Conservation (phyloP, 2,329 filamentous ascomycete species). For the Hymenoscyphus scutula region DNA sequence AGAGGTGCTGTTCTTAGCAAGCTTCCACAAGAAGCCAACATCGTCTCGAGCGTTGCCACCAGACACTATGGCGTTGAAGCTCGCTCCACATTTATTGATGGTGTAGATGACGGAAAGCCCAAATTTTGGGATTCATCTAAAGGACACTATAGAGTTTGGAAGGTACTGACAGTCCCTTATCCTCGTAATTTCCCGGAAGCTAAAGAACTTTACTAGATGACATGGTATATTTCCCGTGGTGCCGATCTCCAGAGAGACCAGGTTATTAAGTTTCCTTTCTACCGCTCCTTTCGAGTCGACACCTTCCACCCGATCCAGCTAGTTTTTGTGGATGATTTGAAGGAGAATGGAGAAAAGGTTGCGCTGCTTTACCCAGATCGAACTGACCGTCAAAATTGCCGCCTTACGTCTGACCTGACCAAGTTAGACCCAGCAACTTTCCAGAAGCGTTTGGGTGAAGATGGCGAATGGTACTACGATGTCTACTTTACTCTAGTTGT, state of each 20-base stretch:
- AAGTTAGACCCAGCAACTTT: conserved; percentile 12
- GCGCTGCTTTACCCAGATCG: conserved; percentile 5
- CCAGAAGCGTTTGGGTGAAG: conserved; percentile 9
- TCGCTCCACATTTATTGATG: background rate
- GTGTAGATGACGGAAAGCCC: conserved; percentile 13
- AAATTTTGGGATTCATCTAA: conserved; percentile 5
- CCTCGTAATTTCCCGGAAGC: background rate
- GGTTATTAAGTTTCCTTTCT: conserved; percentile 23
- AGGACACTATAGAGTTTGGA: background rate
- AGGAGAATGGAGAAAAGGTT: conserved; percentile 7
- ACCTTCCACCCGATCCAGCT: conserved; percentile 5
- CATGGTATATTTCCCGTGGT: conserved; percentile 27
- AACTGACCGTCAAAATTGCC: conserved; percentile 8
- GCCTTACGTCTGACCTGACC: conserved; percentile 15
- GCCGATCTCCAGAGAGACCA: conserved; percentile 20
- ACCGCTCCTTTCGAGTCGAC: conserved; percentile 8
- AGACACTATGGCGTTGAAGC: conserved; percentile 25
- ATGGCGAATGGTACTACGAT: conserved; percentile 12
- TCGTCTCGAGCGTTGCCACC: conserved; percentile 23
- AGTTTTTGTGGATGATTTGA: conserved; percentile 18
- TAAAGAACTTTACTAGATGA: conserved; percentile 20
- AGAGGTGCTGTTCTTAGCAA: conserved; percentile 28
- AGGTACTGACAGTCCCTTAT: background rate
- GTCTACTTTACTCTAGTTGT: conserved; percentile 13
- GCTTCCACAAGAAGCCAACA: conserved; percentile 16